phyloP scores from a whole-genome alignment of 2,329 filamentous ascomycete genomes.

The Periconia sp. region DNA sequence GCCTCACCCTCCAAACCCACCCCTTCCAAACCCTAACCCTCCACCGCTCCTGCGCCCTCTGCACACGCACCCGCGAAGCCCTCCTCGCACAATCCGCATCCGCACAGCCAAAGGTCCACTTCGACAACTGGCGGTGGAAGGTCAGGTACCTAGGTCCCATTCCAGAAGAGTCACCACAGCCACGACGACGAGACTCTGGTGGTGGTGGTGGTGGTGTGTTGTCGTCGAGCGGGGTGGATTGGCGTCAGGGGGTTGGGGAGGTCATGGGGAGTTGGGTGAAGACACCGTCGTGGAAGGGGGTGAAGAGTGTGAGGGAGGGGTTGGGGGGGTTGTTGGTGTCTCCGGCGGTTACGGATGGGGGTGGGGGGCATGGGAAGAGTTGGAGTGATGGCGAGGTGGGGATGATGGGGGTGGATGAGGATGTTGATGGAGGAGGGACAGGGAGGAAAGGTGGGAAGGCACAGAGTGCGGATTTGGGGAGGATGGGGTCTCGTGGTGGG shows the following conservation, averaged over 20 bases:
- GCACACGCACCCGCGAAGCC: slow-evolving; percentile 25
- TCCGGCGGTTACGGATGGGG: neutral
- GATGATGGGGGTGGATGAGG: too few species aligned
- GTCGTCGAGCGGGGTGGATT: neutral
- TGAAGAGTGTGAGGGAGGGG: neutral
- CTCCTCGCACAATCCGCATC: neutral
- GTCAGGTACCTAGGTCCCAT: slow-evolving; percentile 40
- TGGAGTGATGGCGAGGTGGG: neutral
- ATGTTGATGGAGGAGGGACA: too few species aligned
- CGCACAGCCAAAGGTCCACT: slow-evolving; percentile 29
- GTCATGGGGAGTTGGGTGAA: slow-evolving; percentile 11
- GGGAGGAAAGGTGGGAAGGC: neutral
- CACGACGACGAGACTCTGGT: too few species aligned
- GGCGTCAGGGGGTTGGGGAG: slow-evolving; percentile 14
- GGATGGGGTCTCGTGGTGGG: neutral
- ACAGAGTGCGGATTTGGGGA: neutral
- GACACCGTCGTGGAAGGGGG: slow-evolving; percentile 1
- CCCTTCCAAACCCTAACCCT: slow-evolving; percentile 33
- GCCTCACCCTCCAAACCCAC: neutral
- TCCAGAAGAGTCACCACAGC: slow-evolving; percentile 30
- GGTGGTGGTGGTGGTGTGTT: too few species aligned
- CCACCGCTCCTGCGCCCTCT: slow-evolving; percentile 35
- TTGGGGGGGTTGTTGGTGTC: neutral
- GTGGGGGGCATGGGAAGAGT: neutral
- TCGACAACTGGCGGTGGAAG: slow-evolving; percentile 46